phyloP scores from a whole-genome alignment of 306 rosid species.

The Purshia tridentata region DNA sequence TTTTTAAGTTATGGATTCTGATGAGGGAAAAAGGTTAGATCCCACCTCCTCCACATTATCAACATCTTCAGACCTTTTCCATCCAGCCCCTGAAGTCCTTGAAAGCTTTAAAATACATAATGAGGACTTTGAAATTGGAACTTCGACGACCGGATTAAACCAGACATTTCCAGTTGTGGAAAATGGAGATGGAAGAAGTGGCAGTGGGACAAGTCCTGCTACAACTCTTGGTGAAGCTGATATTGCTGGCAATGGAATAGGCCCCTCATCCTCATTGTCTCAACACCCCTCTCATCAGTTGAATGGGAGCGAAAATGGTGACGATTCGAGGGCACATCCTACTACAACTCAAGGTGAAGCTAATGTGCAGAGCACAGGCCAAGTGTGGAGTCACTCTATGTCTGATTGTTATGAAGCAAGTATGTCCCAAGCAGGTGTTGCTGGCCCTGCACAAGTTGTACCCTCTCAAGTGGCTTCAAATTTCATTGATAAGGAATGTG shows the following conservation, averaged over 20 bases:
- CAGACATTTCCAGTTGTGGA: conserved; percentile 5
- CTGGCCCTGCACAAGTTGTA: neutral
- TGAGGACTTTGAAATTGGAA: neutral
- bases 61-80: conserved; percentile 22
- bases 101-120: neutral
- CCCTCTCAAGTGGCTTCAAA: neutral
- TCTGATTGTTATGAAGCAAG: conserved; percentile 6
- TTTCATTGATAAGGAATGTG: too few species aligned
- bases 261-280: conserved; percentile 23
- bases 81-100: neutral
- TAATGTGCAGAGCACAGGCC: neutral
- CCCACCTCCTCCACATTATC: conserved; percentile 5
- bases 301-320: too few species aligned
- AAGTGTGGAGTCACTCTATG: neutral
- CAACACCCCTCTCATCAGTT: conserved; percentile 15
- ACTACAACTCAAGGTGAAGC: neutral
- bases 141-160: neutral
- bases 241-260: neutral
- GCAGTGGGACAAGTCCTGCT: neutral
- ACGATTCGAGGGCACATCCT: neutral
- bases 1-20: conserved; percentile 31
- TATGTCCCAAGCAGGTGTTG: neutral
- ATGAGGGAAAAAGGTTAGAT: conserved; percentile 16
- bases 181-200: conserved; percentile 20
- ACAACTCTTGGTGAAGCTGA: conserved; percentile 15